Percentiles rank a stretch among this genome's conserved stretches.
phyloP scores from a whole-genome alignment of 441 rosid genomes.

The Mallotus repandus region DNA sequence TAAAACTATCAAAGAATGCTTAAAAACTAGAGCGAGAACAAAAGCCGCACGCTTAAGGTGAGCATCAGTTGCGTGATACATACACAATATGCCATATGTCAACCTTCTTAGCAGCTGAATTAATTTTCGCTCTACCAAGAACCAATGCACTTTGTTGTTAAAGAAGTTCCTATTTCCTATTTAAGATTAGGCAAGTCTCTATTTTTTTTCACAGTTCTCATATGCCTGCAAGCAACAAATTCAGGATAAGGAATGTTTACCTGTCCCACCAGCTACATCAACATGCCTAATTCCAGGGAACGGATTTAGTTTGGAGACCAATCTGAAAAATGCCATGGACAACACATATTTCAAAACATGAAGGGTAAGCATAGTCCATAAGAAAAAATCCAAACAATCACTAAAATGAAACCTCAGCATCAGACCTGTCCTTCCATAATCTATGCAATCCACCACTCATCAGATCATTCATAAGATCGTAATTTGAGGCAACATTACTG shows the following conservation, averaged over 20 bases:
- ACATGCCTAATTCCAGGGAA: conserved; percentile 96
- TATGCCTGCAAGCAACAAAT: neutral
- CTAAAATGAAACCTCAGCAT: neutral
- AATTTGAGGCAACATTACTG: conserved; percentile 83
- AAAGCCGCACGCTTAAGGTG: too few species aligned
- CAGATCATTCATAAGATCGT: conserved; percentile 96
- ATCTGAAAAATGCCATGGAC: conserved; percentile 40
- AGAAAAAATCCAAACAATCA: conserved; percentile 3
- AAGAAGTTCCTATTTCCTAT: neutral
- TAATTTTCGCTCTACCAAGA: neutral
- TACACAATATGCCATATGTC: too few species aligned
- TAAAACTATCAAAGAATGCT: too few species aligned
- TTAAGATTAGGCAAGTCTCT: neutral
- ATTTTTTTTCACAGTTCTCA: neutral
- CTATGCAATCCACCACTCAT: conserved; percentile 96
- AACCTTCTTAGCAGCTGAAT: neutral
- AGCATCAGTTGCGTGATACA: too few species aligned
- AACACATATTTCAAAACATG: conserved; percentile 11
- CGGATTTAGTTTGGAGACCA: conserved; percentile 82
- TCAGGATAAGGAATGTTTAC: conserved; percentile 28
- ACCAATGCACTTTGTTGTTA: neutral
- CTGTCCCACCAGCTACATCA: conserved; percentile 99
- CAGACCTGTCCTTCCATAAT: conserved; percentile 95
- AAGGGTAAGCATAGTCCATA: neutral
- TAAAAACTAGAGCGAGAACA: too few species aligned